phyloP scores from a whole-genome alignment of 164 flowering plant species.

The Houttuynia cordata region DNA sequence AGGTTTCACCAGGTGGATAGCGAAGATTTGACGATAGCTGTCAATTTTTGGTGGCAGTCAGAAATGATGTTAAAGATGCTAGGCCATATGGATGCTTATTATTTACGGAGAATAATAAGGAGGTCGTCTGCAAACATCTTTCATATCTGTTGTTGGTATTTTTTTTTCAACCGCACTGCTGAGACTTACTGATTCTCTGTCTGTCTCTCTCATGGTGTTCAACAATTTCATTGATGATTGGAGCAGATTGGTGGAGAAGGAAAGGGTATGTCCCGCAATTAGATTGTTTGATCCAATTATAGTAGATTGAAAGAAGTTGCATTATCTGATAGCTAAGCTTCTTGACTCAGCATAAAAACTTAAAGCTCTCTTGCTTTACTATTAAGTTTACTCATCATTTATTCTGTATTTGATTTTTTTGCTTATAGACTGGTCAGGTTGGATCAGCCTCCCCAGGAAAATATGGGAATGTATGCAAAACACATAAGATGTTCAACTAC shows the following conservation, averaged over 20 bases:
- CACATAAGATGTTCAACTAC: no score
- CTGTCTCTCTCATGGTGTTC: constrained; percentile 15
- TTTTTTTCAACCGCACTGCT: constrained; percentile 8
- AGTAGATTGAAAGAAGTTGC: no score
- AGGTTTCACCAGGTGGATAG: constrained; percentile 99
- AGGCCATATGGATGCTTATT: constrained; percentile 95
- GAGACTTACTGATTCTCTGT: constrained; percentile 5
- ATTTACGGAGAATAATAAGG: constrained; percentile 67
- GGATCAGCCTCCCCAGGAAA: no score
- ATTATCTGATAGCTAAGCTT: no score
- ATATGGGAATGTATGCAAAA: no score
- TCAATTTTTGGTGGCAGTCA: constrained; percentile 97
- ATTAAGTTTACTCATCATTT: no score
- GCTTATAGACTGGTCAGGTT: no score
- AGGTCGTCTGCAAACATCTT: constrained; percentile 29
- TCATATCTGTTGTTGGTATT: background rate
- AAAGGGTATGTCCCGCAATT: constrained; percentile 51
- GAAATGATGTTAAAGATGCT: constrained; percentile 47
- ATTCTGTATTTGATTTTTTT: no score
- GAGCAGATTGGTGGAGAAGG: constrained; percentile 63
- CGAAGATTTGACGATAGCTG: constrained; percentile 67
- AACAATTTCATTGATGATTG: constrained; percentile 8
- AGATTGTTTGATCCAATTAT: background rate
- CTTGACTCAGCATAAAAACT: no score
- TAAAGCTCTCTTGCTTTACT: no score